Base-by-base conservation (phyloP, 352 stramenopile species). In the Pythium phragmitis region DNA sequence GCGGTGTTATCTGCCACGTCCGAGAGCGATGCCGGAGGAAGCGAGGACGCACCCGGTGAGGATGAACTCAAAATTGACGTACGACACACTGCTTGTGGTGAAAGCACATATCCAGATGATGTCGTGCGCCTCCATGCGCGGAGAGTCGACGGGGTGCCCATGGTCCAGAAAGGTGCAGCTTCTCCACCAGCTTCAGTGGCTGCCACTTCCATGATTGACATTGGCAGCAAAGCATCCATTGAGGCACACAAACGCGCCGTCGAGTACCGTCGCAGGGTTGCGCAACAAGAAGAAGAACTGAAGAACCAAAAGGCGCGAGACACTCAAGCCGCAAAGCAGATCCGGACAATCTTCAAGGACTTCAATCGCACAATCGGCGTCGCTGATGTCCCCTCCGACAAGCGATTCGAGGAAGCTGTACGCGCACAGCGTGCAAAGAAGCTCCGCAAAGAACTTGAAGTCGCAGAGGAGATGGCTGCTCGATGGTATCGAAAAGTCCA, bases 281-380 rank as follows among this genome's bases (percentile, higher is more conserved):
- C 34, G 12, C 21, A 62, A 30, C 52, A 48, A 17, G 16, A 65
- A 23, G 48, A 60, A 33, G 39, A 26, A 2, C 26, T 30, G 19
- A 65, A 56, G 30, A 21, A 41, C 16, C 41, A 70, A 49, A 56
- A 48, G 19, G 28, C 62, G 4, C 46, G 26, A 42, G n/a, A 21
- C 11, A 2, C 2, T 14, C 33, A 57, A 45, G n/a, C 30, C 64
- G 26, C 57, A 30, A 73, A 74, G 61, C 79, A 75, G 72, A 63
- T 79, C 23, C 68, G 77, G 26, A 57, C 53, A 52, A 81, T 69
- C n/a, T 74, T 72, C 63, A 79, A 75, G 12, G 13, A 54, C 16
- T 85, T 79, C 52, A 66, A 78, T 34, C 67, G 70, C 43, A 16
- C 56, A 17, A 67, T 88, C 16, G 81, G 77, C 4, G 67, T 88